Conservation (phyloP, 2,329 filamentous ascomycete genomes). For the Arthrinium puccinioides region DNA sequence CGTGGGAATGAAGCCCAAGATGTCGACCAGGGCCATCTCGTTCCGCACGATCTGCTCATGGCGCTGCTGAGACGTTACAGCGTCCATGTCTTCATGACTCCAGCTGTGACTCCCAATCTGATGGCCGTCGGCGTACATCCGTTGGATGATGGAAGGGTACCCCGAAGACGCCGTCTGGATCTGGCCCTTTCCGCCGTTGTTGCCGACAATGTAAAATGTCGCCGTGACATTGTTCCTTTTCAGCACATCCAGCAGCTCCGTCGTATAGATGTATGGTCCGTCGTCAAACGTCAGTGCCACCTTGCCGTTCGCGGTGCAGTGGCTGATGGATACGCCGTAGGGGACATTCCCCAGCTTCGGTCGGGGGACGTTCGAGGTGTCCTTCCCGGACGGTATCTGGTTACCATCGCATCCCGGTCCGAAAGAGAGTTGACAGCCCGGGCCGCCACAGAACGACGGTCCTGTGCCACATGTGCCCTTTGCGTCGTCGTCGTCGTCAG, state of each 20-base stretch:
- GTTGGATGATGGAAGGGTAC: conserved; percentile 32
- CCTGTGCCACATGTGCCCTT: conserved; percentile 26
- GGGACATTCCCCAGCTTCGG: neutral
- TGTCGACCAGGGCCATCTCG: conserved; percentile 35
- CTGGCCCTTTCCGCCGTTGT: conserved; percentile 33
- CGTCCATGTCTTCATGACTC: conserved; percentile 34
- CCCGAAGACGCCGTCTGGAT: conserved; percentile 8
- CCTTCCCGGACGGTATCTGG: conserved; percentile 5
- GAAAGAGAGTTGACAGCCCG: conserved; percentile 20
- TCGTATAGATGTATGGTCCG: conserved; percentile 13
- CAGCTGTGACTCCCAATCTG: conserved; percentile 42
- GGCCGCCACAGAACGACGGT: conserved; percentile 14
- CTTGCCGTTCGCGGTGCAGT: conserved; percentile 7
- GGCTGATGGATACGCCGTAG: conserved; percentile 1
- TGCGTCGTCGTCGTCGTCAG: conserved; percentile 2
- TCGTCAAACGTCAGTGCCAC: conserved; percentile 18
- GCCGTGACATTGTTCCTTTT: conserved; percentile 7
- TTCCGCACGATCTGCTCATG: conserved; percentile 33
- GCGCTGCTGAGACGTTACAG: conserved; percentile 24
- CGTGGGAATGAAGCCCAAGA: conserved; percentile 38
- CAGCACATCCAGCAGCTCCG: conserved; percentile 11
- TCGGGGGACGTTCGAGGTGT: neutral
- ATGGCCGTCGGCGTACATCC: conserved; percentile 36
- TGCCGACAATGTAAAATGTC: conserved; percentile 24
- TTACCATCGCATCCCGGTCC: conserved; percentile 23